A percentile compares a stretch with the other conserved stretches of the same genome.
Evolutionary conservation across 768 basidiomycete species (phyloP).

Genomic region (Phlebiopsis gigantea): DNA sequence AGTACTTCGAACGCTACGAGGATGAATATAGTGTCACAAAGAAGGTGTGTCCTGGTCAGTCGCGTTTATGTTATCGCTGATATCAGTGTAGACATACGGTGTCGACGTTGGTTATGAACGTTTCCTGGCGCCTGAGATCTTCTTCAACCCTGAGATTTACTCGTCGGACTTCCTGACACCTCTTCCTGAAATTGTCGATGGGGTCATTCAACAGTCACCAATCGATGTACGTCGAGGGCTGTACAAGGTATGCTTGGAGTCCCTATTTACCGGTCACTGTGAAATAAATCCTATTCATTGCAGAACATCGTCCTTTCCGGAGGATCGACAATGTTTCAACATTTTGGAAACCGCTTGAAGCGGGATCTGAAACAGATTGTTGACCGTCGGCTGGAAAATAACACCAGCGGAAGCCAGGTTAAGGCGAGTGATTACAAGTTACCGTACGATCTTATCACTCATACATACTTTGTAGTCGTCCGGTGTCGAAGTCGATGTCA

Average conservation of each 20-base stretch:
- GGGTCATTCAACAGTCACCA: slow-evolving; percentile 91
- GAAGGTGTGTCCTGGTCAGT: slow-evolving; percentile 48
- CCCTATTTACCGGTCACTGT: not conserved
- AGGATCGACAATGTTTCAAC: slow-evolving; percentile 98
- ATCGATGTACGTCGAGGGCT: slow-evolving; percentile 96
- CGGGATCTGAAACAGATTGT: slow-evolving; percentile 93
- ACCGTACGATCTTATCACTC: not conserved
- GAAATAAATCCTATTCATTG: no score
- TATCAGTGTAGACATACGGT: slow-evolving; percentile 62
- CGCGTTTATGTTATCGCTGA: not conserved
- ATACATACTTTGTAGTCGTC: slow-evolving; percentile 56
- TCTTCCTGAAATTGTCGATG: slow-evolving; percentile 92
- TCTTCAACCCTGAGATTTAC: slow-evolving; percentile 99
- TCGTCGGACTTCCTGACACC: slow-evolving; percentile 97
- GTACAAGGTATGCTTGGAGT: slow-evolving; percentile 66
- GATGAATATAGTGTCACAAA: slow-evolving; percentile 93
- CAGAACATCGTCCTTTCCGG: slow-evolving; percentile 97
- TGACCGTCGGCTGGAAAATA: slow-evolving; percentile 80
- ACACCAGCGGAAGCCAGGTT: slow-evolving; percentile 70
- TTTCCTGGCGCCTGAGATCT: slow-evolving; percentile 98
- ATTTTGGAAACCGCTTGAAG: slow-evolving; percentile 96
- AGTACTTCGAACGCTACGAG: slow-evolving; percentile 90
- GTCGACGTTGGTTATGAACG: slow-evolving; percentile 97
- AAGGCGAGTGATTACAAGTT: slow-evolving; percentile 42
- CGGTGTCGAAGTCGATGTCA: slow-evolving; percentile 97